Base-by-base conservation (phyloP, 768 basidiomycete species). In the Hygrophorus russula region DNA sequence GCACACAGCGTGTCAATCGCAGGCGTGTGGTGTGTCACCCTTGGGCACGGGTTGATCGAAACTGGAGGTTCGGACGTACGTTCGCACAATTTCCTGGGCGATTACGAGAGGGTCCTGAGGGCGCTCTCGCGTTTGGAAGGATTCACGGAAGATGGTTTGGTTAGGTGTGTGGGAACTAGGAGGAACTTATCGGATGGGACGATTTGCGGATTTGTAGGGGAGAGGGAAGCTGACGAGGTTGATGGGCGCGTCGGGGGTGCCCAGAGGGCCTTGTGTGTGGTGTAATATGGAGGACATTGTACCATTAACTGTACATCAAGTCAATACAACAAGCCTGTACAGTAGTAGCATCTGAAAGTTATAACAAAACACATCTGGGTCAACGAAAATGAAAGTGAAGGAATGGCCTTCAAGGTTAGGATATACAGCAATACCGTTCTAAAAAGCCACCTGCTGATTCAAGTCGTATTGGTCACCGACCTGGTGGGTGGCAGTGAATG, bases 11-110 rank as follows among this genome's bases (percentile, higher is more conserved):
- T 46, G 2, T 41, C 19, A 10, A 24, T 46, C n/a, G 38, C 27
- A 5, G 38, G 45, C 12, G 39, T 46, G 39, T 46, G 45, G 45
- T 46, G 45, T 27, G 45, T 46, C 11, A 41, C 45, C 11, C 32
- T 46, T 15, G 45, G 45, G 33, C 45, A 46, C 39, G 45, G 45
- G 6, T 18, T 46, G 36, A 46, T 39, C 7, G 24, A 7, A 12
- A 39, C 38, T 17, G 30, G 39, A 17, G 15, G n/a, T 34, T 28
- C 17, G 18, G 45, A 46, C 27, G 40, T 46, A 12, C 45, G 45
- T 5, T 14, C 39, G 20, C 45, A 46, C 20, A n/a, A 10, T 12
- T 46, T 46, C 39, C 27, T 46, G 38, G 45, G 45, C 15, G 18
- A 46, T 18, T 41, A 46, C 20, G 32, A 35, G 40, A 34, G 11